Evolutionary conservation across 2,329 filamentous ascomycete species (phyloP), one percentile per base, ranked within the genome.

Genomic region (Epicoccum nigrum): DNA sequence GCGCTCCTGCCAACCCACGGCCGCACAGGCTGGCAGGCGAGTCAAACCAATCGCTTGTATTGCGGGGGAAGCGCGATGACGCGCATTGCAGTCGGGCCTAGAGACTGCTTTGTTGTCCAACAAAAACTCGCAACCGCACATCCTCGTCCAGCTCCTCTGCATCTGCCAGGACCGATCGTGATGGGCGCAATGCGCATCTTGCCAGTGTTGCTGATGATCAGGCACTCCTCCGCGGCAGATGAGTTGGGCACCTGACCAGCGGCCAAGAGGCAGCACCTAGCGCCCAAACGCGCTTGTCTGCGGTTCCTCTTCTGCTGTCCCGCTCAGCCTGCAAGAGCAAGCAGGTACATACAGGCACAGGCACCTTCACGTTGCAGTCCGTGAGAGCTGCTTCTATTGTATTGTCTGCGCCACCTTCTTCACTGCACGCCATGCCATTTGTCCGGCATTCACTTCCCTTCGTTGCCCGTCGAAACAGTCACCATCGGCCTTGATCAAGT

Each of bases 371-470:
- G 45, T 47, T 35, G 44, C 45, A 15, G 33, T 38, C 51, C 39
- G 55, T 58, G 47, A 52, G 56, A 57, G 48, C 44, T 51, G 27
- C 42, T 47, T 46, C 50, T 33, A 43, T 38, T 38, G 37, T 33
- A 43, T 38, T 38, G 37, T 30, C 51, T 43, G 28, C 28, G 13
- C 9, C 28, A 9, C 41, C 30, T 33, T 33, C 9, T 47, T 49
- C 27, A 50, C 49, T 41, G 52, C 64, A 54, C 65, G 64, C 68
- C 65, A 71, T 71, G 68, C 59, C 45, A 63, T 55, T 65, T 57
- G 59, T 60, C 55, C 54, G 51, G 42, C 60, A 53, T 39, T 60
- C 60, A 30, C 58, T 51, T 37, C 62, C 49, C 54, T 60, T 54
- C 56, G 42, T 56, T 52, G 45, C 45, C 50, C 45, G 15, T 38